Conservation (phyloP, 805 yeast genomes). For the Sugiyamaella chiloensis region DNA sequence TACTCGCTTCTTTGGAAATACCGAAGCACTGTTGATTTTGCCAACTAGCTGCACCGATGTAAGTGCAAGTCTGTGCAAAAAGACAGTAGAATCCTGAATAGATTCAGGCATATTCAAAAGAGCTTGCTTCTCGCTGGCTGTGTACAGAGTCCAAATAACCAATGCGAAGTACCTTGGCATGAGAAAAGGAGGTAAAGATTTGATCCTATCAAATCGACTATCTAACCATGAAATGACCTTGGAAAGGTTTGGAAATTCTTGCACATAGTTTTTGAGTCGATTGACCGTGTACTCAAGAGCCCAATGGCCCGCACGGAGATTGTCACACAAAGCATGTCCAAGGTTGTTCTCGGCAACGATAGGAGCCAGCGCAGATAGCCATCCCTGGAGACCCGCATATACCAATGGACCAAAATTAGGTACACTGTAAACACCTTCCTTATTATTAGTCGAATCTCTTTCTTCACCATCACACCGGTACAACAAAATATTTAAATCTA, state of each 20-base stretch:
- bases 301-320: constrained; percentile 83
- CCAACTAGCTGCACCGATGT: constrained; percentile 89
- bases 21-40: constrained; percentile 64
- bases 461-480: constrained; percentile 87
- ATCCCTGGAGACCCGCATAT: constrained; percentile 92
- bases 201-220: constrained; percentile 59
- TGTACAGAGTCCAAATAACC: constrained; percentile 78
- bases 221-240: constrained; percentile 69
- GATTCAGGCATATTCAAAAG: constrained; percentile 51
- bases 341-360: constrained; percentile 69
- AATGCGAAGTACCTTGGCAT: constrained; percentile 85
- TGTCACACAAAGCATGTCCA: constrained; percentile 79
- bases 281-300: constrained; percentile 72
- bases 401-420: constrained; percentile 72
- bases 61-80: constrained; percentile 75
- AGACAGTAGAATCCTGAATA: constrained; percentile 60
- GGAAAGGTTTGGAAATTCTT: constrained; percentile 45
- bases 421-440: constrained; percentile 67
- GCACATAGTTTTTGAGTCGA: constrained; percentile 56
- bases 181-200: constrained; percentile 69
- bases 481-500: constrained; percentile 70
- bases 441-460: constrained; percentile 70
- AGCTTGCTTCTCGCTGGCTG: constrained; percentile 70
- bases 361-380: constrained; percentile 65
- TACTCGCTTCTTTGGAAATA: constrained; percentile 55